These are phyloP conservation scores for Kodamaea arcana DNA, from an alignment of 1,139 yeast species.

Conservation along the genomic window DNA sequence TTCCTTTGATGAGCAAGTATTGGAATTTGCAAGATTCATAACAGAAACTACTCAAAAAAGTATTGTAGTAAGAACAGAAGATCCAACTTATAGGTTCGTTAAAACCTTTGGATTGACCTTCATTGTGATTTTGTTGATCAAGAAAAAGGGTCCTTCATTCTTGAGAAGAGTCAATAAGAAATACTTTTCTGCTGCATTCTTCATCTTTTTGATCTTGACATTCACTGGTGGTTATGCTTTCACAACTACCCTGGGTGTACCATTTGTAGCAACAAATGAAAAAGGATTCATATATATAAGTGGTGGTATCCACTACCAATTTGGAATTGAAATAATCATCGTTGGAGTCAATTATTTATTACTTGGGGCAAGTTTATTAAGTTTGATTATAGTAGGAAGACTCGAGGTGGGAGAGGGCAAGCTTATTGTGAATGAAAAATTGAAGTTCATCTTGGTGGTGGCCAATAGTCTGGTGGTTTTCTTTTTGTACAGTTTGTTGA, in stretches of 20 bases:
- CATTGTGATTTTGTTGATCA: slow-evolving; percentile 41
- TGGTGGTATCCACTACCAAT: slow-evolving; percentile 64
- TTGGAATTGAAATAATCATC: slow-evolving; percentile 60
- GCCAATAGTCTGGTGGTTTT: slow-evolving; percentile 20
- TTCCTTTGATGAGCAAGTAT: slow-evolving; percentile 25
- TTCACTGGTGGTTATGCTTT: slow-evolving; percentile 63
- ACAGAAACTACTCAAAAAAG: slow-evolving; percentile 40
- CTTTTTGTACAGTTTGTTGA: slow-evolving; percentile 33
- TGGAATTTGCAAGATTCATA: slow-evolving; percentile 52
- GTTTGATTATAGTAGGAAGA: slow-evolving; percentile 35
- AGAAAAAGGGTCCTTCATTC: slow-evolving; percentile 42
- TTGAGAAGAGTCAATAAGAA: slow-evolving; percentile 29
- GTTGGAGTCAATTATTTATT: slow-evolving; percentile 46
- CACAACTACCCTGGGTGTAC: slow-evolving; percentile 54
- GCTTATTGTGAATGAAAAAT: slow-evolving; percentile 16
- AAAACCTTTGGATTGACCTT: slow-evolving; percentile 47
- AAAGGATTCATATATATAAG: slow-evolving; percentile 51
- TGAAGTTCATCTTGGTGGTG: slow-evolving; percentile 17
- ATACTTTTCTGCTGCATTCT: slow-evolving; percentile 32
- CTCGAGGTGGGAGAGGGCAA: slow-evolving; percentile 19
- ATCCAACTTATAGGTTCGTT: slow-evolving; percentile 39
- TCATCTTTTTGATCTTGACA: slow-evolving; percentile 37
- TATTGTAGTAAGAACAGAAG: slow-evolving; percentile 39
- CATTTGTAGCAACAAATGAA: slow-evolving; percentile 55
- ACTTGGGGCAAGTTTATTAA: slow-evolving; percentile 37